Evolutionary conservation across 2,329 filamentous ascomycete genomes (phyloP).

Genomic region (Bipolaris sorokiniana): DNA sequence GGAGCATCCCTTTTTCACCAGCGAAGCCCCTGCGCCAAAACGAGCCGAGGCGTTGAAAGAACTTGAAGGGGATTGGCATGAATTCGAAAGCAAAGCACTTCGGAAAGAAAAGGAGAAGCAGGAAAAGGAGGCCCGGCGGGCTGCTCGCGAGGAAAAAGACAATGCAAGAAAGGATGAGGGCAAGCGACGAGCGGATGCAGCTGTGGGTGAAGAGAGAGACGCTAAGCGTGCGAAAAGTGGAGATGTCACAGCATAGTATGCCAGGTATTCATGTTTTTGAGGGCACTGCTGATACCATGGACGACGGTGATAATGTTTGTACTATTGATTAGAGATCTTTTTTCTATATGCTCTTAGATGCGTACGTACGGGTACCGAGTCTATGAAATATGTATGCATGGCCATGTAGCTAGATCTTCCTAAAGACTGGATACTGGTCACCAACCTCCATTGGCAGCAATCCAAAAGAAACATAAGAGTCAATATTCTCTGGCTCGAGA

Average conservation of each 20-base stretch:
- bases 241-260: slow-evolving; percentile 19
- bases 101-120: slow-evolving; percentile 83
- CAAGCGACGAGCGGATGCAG: slow-evolving; percentile 42
- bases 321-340: not conserved
- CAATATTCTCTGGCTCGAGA: slow-evolving; percentile 49
- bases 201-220: slow-evolving; percentile 39
- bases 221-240: slow-evolving; percentile 42
- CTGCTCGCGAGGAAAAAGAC: slow-evolving; percentile 38
- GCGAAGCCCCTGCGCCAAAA: slow-evolving; percentile 76
- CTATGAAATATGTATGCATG: not conserved
- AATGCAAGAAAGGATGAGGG: slow-evolving; percentile 38
- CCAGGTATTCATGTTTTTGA: not conserved
- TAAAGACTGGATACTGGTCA: slow-evolving; percentile 45
- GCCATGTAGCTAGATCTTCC: slow-evolving; percentile 18
- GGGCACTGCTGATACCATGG: not conserved
- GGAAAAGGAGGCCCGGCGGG: slow-evolving; percentile 61
- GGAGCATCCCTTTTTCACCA: slow-evolving; percentile 84
- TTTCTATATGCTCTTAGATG: too few species aligned
- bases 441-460: slow-evolving; percentile 46
- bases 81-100: slow-evolving; percentile 95
- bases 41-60: slow-evolving; percentile 83
- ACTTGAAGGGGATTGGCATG: slow-evolving; percentile 95
- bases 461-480: slow-evolving; percentile 47
- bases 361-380: not conserved
- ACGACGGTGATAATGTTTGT: slow-evolving; percentile 5